phyloP scores from a whole-genome alignment of 2,329 filamentous ascomycete genomes.

The Pseudogymnoascus sp. region DNA sequence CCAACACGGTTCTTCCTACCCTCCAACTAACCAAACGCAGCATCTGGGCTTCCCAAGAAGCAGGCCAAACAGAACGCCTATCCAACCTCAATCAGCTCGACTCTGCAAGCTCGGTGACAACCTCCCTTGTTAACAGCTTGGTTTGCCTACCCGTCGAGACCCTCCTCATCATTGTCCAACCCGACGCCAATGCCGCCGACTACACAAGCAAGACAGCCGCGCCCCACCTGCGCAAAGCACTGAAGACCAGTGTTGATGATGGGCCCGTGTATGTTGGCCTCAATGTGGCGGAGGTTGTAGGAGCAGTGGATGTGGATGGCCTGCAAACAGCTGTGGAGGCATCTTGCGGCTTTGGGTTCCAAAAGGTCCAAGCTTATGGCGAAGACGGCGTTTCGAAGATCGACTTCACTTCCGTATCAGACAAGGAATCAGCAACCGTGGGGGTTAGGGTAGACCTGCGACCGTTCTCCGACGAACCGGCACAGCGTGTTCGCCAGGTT shows the following conservation, averaged over 20 bases:
- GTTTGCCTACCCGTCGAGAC: neutral
- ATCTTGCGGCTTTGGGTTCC: neutral
- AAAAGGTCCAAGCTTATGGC: neutral
- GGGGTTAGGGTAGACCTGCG: neutral
- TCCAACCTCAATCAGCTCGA: neutral
- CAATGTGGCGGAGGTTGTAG: slow-evolving; percentile 49
- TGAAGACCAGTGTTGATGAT: slow-evolving; percentile 27
- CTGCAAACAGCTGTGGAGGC: slow-evolving; percentile 37
- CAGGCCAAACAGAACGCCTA: neutral
- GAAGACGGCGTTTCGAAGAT: neutral
- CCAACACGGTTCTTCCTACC: neutral
- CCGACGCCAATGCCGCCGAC: slow-evolving; percentile 62
- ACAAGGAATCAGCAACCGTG: neutral
- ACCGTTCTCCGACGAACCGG: neutral
- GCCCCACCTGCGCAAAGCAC: slow-evolving; percentile 34
- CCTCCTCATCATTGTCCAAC: slow-evolving; percentile 67
- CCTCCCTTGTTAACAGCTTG: neutral
- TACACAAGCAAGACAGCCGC: slow-evolving; percentile 43
- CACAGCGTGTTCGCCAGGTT: slow-evolving; percentile 7
- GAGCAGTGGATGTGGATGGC: slow-evolving; percentile 34
- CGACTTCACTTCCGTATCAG: neutral
- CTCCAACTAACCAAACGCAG: slow-evolving; percentile 1
- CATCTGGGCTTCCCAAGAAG: neutral
- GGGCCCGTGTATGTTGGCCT: slow-evolving; percentile 15
- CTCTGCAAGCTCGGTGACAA: neutral